phyloP scores from a whole-genome alignment of 2,329 filamentous ascomycete species.

The Gliomastix tumulicola region DNA sequence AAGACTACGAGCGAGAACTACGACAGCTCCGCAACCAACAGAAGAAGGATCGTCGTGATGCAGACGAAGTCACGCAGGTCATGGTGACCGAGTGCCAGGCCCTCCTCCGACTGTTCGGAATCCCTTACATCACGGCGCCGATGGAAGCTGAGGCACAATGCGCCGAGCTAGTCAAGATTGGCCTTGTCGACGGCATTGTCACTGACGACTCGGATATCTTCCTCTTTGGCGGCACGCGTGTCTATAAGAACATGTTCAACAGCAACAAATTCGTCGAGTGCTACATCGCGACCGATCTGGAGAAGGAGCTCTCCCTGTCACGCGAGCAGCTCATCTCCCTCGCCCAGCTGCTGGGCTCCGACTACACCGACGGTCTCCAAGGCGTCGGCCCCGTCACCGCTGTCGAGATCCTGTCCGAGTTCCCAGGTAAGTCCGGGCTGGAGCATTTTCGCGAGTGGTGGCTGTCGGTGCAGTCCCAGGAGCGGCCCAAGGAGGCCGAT shows the following conservation, averaged over 20 bases:
- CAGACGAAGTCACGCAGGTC: slow-evolving; percentile 91
- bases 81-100: slow-evolving; percentile 97
- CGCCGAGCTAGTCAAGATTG: slow-evolving; percentile 78
- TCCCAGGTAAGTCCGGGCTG: slow-evolving; percentile 56
- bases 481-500: slow-evolving; percentile 58
- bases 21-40: slow-evolving; percentile 86
- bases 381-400: slow-evolving; percentile 93
- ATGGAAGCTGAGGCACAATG: slow-evolving; percentile 99
- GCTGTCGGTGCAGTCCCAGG: slow-evolving; percentile 63
- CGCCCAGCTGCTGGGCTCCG: slow-evolving; percentile 84
- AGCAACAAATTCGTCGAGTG: slow-evolving; percentile 97
- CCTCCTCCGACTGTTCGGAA: slow-evolving; percentile 79
- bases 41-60: slow-evolving; percentile 91
- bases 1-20: slow-evolving; percentile 81
- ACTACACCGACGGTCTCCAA: slow-evolving; percentile 89
- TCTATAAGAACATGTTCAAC: slow-evolving; percentile 99
- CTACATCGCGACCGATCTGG: slow-evolving; percentile 76
- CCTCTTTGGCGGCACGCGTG: slow-evolving; percentile 87
- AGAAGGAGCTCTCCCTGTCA: slow-evolving; percentile 81
- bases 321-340: slow-evolving; percentile 83
- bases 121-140: slow-evolving; percentile 93
- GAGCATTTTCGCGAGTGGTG: slow-evolving; percentile 84
- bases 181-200: slow-evolving; percentile 92
- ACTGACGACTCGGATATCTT: slow-evolving; percentile 97
- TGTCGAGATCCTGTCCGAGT: slow-evolving; percentile 89